These are phyloP conservation scores for Singerocomus inundabilis DNA, from an alignment of 1,284 basidiomycete species.

Conservation along the genomic window DNA sequence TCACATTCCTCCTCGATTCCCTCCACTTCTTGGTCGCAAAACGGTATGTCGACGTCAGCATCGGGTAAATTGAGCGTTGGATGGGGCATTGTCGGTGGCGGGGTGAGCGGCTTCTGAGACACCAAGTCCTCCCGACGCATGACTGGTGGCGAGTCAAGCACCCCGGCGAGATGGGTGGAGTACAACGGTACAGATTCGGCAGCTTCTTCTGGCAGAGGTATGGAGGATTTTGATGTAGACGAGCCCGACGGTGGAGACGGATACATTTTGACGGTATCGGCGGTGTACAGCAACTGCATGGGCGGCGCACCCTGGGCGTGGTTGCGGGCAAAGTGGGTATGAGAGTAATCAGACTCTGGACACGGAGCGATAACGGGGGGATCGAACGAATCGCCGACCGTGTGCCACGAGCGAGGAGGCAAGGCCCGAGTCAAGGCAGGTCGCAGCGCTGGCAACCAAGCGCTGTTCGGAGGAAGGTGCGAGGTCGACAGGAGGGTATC, in stretches of 20 bases:
- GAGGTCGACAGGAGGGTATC: constrained; percentile 28
- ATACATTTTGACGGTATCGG: constrained; percentile 27
- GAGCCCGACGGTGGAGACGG: constrained; percentile 40
- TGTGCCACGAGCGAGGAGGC: constrained; percentile 21
- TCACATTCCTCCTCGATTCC: constrained; percentile 22
- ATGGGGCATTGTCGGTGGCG: constrained; percentile 43
- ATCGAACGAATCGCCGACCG: constrained; percentile 22
- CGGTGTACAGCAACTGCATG: constrained; percentile 14
- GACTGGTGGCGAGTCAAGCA: constrained; percentile 37
- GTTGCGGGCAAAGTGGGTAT: constrained; percentile 15
- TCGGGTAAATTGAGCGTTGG: constrained; percentile 38
- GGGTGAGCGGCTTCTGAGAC: constrained; percentile 38
- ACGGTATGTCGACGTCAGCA: constrained; percentile 18
- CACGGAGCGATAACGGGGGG: constrained; percentile 21
- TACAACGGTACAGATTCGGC: constrained; percentile 18
- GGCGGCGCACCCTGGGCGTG: constrained; percentile 12
- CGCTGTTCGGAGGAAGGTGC: not conserved
- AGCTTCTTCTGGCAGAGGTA: constrained; percentile 35
- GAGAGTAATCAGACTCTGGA: constrained; percentile 13
- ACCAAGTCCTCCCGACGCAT: constrained; percentile 32
- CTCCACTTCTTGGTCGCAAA: constrained; percentile 12
- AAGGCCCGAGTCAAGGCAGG: constrained; percentile 18
- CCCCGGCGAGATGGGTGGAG: constrained; percentile 23
- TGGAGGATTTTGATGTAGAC: constrained; percentile 36
- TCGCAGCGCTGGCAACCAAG: constrained; percentile 12